Conservation (phyloP, 345 rosid species). For the Populus simonii region DNA sequence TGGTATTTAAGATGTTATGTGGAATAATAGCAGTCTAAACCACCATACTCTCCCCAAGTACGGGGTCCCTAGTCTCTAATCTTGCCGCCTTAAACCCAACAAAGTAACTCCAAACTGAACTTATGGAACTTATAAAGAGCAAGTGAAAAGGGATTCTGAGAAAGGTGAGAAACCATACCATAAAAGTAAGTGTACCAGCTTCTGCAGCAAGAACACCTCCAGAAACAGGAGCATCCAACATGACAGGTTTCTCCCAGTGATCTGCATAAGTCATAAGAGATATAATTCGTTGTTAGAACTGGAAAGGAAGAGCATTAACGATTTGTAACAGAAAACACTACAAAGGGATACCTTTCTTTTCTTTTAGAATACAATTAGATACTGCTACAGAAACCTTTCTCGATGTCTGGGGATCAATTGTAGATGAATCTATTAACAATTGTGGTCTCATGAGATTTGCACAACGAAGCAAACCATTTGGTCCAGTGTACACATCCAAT, state of each 20-base stretch:
- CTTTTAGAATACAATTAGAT: constrained; percentile 54
- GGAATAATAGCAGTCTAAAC: background rate
- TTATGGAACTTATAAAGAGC: no score
- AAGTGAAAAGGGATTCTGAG: background rate
- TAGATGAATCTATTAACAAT: constrained; percentile 83
- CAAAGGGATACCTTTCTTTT: constrained; percentile 48
- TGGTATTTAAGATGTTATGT: background rate
- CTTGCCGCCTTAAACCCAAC: no score
- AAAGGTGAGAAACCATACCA: constrained; percentile 44
- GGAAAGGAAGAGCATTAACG: no score
- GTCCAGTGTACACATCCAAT: constrained; percentile 76
- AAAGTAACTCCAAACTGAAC: no score
- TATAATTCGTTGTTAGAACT: no score
- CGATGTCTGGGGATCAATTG: constrained; percentile 86
- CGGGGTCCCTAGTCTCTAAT: no score
- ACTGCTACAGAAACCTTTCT: constrained; percentile 60
- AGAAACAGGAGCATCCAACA: constrained; percentile 98
- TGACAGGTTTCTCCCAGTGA: constrained; percentile 58
- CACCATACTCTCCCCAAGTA: background rate
- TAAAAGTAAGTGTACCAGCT: constrained; percentile 82
- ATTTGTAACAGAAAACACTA: background rate
- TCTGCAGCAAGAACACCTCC: constrained; percentile 97
- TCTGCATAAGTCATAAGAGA: constrained; percentile 29
- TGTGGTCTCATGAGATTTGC: constrained; percentile 52
- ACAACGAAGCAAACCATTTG: constrained; percentile 65